phyloP scores from a whole-genome alignment of 192 early-diverging fungal genomes.

The Rhizophagus clarus region DNA sequence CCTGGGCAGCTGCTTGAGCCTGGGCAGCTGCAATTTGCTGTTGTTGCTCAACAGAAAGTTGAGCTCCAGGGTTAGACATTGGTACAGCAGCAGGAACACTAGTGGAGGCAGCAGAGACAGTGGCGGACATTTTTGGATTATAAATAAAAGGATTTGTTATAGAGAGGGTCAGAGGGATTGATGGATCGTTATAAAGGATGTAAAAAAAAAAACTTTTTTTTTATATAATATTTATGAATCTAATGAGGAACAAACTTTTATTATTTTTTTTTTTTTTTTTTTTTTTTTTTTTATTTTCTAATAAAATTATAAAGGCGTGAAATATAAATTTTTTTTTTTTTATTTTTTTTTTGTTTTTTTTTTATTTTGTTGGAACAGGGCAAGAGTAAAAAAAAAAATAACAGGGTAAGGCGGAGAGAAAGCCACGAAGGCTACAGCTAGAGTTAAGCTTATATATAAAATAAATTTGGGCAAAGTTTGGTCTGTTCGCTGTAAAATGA shows the following conservation, averaged over 20 bases:
- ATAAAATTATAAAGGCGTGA: no score
- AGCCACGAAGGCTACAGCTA: not conserved
- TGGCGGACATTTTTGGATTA: conserved; percentile 37
- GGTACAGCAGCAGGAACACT: conserved; percentile 33
- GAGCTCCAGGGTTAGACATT: conserved; percentile 45
- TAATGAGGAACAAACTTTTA: not conserved
- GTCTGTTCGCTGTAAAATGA: not conserved
- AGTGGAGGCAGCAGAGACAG: conserved; percentile 43
- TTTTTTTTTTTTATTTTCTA: no score
- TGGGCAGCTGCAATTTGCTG: conserved; percentile 56
- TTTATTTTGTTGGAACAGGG: no score
- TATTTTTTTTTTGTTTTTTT: no score
- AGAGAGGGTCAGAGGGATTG: not conserved
- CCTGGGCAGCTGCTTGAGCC: conserved; percentile 44
- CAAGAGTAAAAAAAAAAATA: not conserved
- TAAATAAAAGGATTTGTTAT: not conserved
- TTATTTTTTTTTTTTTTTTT: no score
- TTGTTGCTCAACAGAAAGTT: conserved; percentile 49
- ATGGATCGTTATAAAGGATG: not conserved
- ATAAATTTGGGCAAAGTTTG: not conserved
- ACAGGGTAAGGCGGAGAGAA: not conserved
- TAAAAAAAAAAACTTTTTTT: not conserved
- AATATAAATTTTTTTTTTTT: no score
- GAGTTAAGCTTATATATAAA: not conserved
- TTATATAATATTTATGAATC: not conserved